phyloP scores from a whole-genome alignment of 2,329 filamentous ascomycete species.

The Coniochaeta sp. region DNA sequence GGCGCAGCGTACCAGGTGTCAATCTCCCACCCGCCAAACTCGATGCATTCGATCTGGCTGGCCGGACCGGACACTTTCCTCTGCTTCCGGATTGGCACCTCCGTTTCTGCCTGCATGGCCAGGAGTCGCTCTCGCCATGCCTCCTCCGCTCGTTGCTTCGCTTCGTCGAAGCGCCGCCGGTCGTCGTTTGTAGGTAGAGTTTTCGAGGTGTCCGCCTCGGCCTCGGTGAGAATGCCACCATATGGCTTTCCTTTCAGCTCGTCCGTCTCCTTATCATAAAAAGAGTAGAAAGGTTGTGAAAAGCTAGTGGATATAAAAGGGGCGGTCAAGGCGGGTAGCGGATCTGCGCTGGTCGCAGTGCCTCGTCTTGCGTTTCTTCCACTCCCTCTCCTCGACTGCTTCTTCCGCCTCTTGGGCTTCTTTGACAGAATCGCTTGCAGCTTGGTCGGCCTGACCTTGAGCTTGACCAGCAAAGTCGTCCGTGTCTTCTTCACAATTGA shows the following conservation, averaged over 20 bases:
- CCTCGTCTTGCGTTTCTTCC: slow-evolving; percentile 26
- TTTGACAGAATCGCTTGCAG: slow-evolving; percentile 53
- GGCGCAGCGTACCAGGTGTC: slow-evolving; percentile 99
- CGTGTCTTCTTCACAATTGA: slow-evolving; percentile 35
- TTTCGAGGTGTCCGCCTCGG: slow-evolving; percentile 83
- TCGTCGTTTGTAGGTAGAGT: slow-evolving; percentile 78
- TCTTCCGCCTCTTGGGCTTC: slow-evolving; percentile 47
- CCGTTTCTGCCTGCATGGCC: slow-evolving; percentile 54
- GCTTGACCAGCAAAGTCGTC: slow-evolving; percentile 45
- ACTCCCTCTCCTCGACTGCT: slow-evolving; percentile 31
- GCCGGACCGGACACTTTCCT: slow-evolving; percentile 77
- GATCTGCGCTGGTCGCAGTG: slow-evolving; percentile 22
- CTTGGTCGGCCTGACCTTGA: slow-evolving; percentile 49
- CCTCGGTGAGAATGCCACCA: slow-evolving; percentile 82
- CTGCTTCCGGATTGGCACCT: slow-evolving; percentile 44
- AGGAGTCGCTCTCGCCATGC: slow-evolving; percentile 69
- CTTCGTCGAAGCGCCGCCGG: slow-evolving; percentile 79
- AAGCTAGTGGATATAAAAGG: slow-evolving; percentile 53
- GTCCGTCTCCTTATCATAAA: slow-evolving; percentile 82
- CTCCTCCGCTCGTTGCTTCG: slow-evolving; percentile 84
- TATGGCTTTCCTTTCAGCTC: slow-evolving; percentile 91
- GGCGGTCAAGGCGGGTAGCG: slow-evolving; percentile 39
- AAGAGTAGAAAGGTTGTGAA: slow-evolving; percentile 76
- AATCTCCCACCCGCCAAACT: slow-evolving; percentile 95
- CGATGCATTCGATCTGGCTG: slow-evolving; percentile 97